Conservation (phyloP, 2,329 filamentous ascomycete genomes). For the Penicillium crustosum region DNA sequence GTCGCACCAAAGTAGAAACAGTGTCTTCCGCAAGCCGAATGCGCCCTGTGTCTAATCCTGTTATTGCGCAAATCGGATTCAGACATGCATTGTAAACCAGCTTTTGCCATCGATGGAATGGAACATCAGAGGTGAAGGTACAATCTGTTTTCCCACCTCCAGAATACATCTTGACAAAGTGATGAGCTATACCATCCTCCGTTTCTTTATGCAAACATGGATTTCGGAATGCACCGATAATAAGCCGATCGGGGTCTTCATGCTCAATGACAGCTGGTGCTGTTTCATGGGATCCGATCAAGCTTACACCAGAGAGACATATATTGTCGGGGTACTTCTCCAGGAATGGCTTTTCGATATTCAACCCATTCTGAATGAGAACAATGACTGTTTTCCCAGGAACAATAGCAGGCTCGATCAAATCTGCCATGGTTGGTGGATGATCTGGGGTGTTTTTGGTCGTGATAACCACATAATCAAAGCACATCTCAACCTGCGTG, state of each 20-base stretch:
- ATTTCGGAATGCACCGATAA: constrained; percentile 52
- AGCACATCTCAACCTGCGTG: not conserved
- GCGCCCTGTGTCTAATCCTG: constrained; percentile 52
- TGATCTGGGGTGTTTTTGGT: not conserved
- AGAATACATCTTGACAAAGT: constrained; percentile 41
- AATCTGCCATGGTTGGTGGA: not conserved
- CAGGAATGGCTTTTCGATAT: constrained; percentile 59
- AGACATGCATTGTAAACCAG: constrained; percentile 54
- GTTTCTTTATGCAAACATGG: constrained; percentile 23
- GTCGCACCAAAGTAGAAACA: constrained; percentile 51
- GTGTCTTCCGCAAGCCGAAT: constrained; percentile 47
- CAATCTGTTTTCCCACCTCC: constrained; percentile 48
- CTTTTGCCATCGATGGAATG: constrained; percentile 34
- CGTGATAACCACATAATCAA: not conserved
- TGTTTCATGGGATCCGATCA: constrained; percentile 53
- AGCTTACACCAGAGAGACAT: constrained; percentile 54
- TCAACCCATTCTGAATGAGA: constrained; percentile 62
- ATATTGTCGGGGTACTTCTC: constrained; percentile 52
- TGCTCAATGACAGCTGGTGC: constrained; percentile 52
- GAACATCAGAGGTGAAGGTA: constrained; percentile 36
- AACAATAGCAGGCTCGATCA: constrained; percentile 55
- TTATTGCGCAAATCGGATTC: constrained; percentile 56
- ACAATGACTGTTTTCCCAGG: constrained; percentile 54
- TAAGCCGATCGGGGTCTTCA: constrained; percentile 51
- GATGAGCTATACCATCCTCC: too few species aligned